Conservation (phyloP, 257 asterid species). For the Primulina tabacum region DNA sequence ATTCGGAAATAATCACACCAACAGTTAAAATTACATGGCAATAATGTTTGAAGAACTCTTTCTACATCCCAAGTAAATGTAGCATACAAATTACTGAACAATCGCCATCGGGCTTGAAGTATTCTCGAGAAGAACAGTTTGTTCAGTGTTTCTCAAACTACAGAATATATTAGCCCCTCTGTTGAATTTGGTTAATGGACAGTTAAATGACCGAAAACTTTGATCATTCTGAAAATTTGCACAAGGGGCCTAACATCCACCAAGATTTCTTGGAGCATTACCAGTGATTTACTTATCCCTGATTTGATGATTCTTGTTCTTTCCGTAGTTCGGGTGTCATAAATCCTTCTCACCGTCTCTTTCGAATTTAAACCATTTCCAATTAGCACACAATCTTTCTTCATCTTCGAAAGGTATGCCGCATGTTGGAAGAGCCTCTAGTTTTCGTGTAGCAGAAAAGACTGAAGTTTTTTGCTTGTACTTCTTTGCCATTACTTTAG, state of each 20-base stretch:
- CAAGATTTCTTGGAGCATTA: not conserved
- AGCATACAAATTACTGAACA: slow-evolving; percentile 7
- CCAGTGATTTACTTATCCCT: not conserved
- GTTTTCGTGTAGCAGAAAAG: slow-evolving; percentile 36
- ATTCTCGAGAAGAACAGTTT: not conserved
- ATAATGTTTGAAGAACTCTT: not conserved
- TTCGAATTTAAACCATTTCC: slow-evolving; percentile 87
- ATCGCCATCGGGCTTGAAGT: not conserved
- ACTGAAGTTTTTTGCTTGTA: slow-evolving; percentile 53
- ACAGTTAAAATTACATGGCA: not conserved
- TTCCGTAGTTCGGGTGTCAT: slow-evolving; percentile 16
- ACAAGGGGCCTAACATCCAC: not conserved
- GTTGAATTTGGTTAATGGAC: not conserved
- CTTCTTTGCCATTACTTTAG: slow-evolving; percentile 78
- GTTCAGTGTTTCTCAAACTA: slow-evolving; percentile 3
- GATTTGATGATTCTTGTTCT: slow-evolving; percentile 2
- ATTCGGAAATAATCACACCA: no score
- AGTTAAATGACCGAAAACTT: slow-evolving; percentile 6
- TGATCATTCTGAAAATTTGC: not conserved
- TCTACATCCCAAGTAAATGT: not conserved
- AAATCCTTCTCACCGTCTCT: slow-evolving; percentile 32
- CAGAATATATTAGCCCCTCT: not conserved
- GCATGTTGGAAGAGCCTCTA: slow-evolving; percentile 47
- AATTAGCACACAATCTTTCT: slow-evolving; percentile 67
- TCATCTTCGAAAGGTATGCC: slow-evolving; percentile 70